Evolutionary conservation across 2,329 filamentous ascomycete species (phyloP).

Genomic region (Cercospora sp.): DNA sequence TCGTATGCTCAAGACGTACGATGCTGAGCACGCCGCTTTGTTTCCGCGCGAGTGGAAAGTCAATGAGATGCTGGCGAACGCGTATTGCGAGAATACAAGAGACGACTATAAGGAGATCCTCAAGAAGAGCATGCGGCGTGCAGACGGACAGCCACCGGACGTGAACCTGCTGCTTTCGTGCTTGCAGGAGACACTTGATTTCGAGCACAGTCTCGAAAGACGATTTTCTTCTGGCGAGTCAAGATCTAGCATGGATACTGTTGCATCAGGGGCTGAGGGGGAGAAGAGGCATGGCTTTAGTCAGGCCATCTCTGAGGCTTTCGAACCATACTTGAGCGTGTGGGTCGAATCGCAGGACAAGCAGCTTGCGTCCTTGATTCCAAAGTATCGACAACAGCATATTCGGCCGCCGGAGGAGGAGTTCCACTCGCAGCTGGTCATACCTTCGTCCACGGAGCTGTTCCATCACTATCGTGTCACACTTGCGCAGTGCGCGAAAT

Average conservation of each 20-base stretch:
- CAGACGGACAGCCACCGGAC: slow-evolving; percentile 77
- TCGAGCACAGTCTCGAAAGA: slow-evolving; percentile 86
- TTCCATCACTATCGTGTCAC: slow-evolving; percentile 97
- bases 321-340: slow-evolving; percentile 92
- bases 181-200: slow-evolving; percentile 92
- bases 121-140: slow-evolving; percentile 78
- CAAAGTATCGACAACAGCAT: slow-evolving; percentile 81
- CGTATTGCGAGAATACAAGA: slow-evolving; percentile 91
- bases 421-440: slow-evolving; percentile 85
- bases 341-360: slow-evolving; percentile 98
- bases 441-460: slow-evolving; percentile 89
- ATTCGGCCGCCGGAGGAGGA: slow-evolving; percentile 83
- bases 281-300: slow-evolving; percentile 74
- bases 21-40: slow-evolving; percentile 84
- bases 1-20: slow-evolving; percentile 91
- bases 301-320: slow-evolving; percentile 91
- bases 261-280: slow-evolving; percentile 66
- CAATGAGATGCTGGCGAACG: slow-evolving; percentile 82
- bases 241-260: slow-evolving; percentile 78
- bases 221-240: slow-evolving; percentile 70
- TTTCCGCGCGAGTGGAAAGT: slow-evolving; percentile 89
- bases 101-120: slow-evolving; percentile 95
- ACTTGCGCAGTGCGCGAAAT: slow-evolving; percentile 89
- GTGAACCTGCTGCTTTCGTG: slow-evolving; percentile 87
- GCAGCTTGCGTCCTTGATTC: slow-evolving; percentile 78